These are phyloP conservation scores for Zopfochytrium polystomum DNA, from an alignment of 371 early-diverging fungal genomes.

Conservation along the genomic window DNA sequence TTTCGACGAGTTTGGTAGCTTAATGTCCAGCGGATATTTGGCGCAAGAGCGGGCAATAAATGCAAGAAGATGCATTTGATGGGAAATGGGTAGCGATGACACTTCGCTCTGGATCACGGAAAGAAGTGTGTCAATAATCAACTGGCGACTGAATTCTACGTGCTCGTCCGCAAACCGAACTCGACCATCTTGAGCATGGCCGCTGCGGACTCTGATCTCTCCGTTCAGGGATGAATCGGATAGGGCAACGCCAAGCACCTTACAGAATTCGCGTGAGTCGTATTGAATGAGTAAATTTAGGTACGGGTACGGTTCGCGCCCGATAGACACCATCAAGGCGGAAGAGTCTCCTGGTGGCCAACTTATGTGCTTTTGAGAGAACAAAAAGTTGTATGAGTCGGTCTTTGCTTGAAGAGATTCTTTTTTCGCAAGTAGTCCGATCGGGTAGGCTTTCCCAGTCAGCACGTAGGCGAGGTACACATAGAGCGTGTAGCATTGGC, in stretches of 20 bases:
- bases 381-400: conserved; percentile 75
- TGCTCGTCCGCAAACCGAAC: conserved; percentile 40
- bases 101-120: conserved; percentile 29
- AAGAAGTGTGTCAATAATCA: conserved; percentile 68
- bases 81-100: neutral
- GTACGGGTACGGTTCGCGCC: conserved; percentile 69
- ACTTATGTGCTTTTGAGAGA: conserved; percentile 66
- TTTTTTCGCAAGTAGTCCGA: conserved; percentile 52
- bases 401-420: conserved; percentile 66
- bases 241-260: conserved; percentile 64
- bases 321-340: conserved; percentile 6
- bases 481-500: conserved; percentile 55
- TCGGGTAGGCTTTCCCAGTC: conserved; percentile 71
- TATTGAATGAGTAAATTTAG: conserved; percentile 62
- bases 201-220: conserved; percentile 47
- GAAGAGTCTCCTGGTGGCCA: conserved; percentile 62
- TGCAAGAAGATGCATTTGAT: conserved; percentile 1
- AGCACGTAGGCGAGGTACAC: conserved; percentile 69
- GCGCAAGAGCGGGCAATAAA: conserved; percentile 9
- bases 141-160: conserved; percentile 62
- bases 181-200: conserved; percentile 60
- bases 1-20: conserved; percentile 56
- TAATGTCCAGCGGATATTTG: conserved; percentile 59
- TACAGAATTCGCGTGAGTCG: conserved; percentile 66
- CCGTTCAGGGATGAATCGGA: conserved; percentile 69